Conservation (phyloP, 179 eudicot species). For the Silene noctiflora region DNA sequence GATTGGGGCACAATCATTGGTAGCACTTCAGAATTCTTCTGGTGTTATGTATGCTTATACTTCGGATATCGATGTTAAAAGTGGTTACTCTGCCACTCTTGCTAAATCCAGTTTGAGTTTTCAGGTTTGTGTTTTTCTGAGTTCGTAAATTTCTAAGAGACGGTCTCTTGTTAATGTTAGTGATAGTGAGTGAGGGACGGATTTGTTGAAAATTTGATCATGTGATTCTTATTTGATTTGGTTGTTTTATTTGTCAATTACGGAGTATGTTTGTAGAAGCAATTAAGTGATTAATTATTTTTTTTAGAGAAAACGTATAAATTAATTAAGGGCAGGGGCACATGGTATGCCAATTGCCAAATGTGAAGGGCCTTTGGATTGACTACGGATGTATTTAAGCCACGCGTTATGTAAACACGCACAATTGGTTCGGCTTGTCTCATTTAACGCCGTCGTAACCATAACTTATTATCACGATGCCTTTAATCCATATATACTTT, state of each 20-base stretch:
- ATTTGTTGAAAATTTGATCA: no score
- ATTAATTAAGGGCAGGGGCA: not conserved
- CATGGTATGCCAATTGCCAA: slow-evolving; percentile 7
- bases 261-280: no score
- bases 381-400: not conserved
- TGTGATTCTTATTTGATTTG: no score
- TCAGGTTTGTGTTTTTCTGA: slow-evolving; percentile 21
- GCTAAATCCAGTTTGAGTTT: slow-evolving; percentile 34
- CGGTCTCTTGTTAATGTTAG: no score
- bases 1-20: slow-evolving; percentile 54
- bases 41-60: slow-evolving; percentile 38
- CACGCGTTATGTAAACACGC: not conserved
- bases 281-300: no score
- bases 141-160: no score
- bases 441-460: no score
- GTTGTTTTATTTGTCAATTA: not conserved
- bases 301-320: not conserved
- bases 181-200: no score
- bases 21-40: slow-evolving; percentile 37
- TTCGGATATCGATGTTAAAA: slow-evolving; percentile 27
- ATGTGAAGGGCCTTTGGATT: not conserved
- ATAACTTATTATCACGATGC: no score
- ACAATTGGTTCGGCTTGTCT: no score
- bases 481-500: no score
- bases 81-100: slow-evolving; percentile 17